phyloP scores from a whole-genome alignment of 1,284 basidiomycete genomes.

The Cutaneotrichosporon sp. region DNA sequence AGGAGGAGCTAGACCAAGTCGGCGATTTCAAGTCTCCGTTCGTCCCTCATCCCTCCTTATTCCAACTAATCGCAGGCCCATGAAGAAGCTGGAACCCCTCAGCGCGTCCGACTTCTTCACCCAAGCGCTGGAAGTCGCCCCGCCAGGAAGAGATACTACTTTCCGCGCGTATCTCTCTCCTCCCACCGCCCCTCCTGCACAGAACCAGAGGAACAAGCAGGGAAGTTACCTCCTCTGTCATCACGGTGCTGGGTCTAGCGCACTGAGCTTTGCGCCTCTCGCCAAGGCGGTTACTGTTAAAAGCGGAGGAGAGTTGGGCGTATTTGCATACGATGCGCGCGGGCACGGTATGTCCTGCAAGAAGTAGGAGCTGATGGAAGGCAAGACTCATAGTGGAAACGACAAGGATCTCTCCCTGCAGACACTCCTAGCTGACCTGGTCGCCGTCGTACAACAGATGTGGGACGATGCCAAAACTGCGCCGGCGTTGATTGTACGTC shows the following conservation, averaged over 20 bases:
- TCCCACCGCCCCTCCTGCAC: constrained; percentile 10
- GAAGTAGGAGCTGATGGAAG: constrained; percentile 48
- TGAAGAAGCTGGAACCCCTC: constrained; percentile 61
- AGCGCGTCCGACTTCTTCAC: constrained; percentile 72
- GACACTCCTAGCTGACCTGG: constrained; percentile 69
- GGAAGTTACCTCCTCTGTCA: constrained; percentile 80
- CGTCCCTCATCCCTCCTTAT: constrained; percentile 8
- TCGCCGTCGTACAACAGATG: constrained; percentile 64
- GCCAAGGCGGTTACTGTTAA: constrained; percentile 69
- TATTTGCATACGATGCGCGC: constrained; percentile 79
- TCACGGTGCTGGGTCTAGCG: constrained; percentile 91
- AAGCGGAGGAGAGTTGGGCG: constrained; percentile 72
- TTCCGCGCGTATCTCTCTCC: constrained; percentile 75
- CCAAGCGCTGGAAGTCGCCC: constrained; percentile 70
- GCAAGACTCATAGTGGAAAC: constrained; percentile 61
- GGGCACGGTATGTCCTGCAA: constrained; percentile 70
- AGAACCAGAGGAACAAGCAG: constrained; percentile 37
- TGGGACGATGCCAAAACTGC: constrained; percentile 65
- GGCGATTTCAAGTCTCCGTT: constrained; percentile 59
- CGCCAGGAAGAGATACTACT: constrained; percentile 63
- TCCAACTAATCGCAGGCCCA: constrained; percentile 38
- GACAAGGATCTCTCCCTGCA: constrained; percentile 69
- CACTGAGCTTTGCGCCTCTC: constrained; percentile 81
- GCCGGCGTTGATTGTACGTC: constrained; percentile 70
- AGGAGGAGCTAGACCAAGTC: constrained; percentile 63